Percentiles rank a stretch among this genome's conserved stretches.
Conservation (phyloP, 208 protist species). For the Endotrypanum monterogeii region DNA sequence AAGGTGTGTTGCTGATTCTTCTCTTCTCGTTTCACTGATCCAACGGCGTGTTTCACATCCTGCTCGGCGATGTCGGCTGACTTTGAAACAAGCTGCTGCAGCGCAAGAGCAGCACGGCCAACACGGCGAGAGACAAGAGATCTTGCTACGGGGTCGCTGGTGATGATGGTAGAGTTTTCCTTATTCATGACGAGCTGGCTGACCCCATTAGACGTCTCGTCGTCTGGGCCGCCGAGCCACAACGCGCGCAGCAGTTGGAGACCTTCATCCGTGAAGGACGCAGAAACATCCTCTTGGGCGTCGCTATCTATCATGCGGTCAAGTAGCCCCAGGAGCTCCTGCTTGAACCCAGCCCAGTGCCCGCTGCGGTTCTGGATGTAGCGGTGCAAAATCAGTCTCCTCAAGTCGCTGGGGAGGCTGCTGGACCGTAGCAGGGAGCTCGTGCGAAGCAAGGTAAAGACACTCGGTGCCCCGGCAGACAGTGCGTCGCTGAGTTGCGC, state of each 20-base stretch:
- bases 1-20: background rate
- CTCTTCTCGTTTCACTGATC: conserved; percentile 2
- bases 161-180: background rate
- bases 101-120: conserved; percentile 45
- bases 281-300: background rate
- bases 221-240: conserved; percentile 6
- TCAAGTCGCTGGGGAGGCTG: conserved; percentile 24
- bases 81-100: conserved; percentile 23
- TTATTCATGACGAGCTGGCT: background rate
- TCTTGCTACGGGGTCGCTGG: conserved; percentile 17
- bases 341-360: conserved; percentile 58
- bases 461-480: conserved; percentile 75
- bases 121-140: conserved; percentile 51
- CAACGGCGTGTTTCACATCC: background rate
- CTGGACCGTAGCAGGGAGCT: conserved; percentile 46
- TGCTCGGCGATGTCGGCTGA: background rate
- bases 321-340: conserved; percentile 45
- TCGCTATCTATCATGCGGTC: conserved; percentile 18
- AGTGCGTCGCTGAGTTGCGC: conserved; percentile 67
- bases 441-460: conserved; percentile 80
- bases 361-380: conserved; percentile 88
- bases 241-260: conserved; percentile 11
- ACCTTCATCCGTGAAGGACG: background rate
- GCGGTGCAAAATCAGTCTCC: conserved; percentile 53
- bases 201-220: background rate